Percentiles rank a stretch among this genome's conserved stretches.
phyloP scores from a whole-genome alignment of 768 basidiomycete genomes.

The Amanita rimosa region DNA sequence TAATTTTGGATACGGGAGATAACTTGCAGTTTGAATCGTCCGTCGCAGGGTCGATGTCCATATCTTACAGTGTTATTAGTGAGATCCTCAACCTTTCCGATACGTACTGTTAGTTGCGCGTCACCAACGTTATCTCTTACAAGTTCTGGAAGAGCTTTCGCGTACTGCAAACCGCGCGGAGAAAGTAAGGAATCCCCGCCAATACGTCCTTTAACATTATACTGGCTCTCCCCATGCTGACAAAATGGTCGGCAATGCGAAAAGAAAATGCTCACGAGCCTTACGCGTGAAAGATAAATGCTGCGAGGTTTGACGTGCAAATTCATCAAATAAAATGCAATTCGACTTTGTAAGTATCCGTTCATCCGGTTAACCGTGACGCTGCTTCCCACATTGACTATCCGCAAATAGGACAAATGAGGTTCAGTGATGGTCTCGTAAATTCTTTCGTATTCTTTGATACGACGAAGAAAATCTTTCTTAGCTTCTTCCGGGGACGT shows the following conservation, averaged over 20 bases:
- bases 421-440: slow-evolving; percentile 95
- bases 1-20: slow-evolving; percentile 78
- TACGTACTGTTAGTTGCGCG: slow-evolving; percentile 67
- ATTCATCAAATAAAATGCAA: slow-evolving; percentile 98
- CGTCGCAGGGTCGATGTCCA: slow-evolving; percentile 98
- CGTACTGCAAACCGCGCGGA: slow-evolving; percentile 74
- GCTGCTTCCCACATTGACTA: slow-evolving; percentile 87
- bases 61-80: slow-evolving; percentile 36
- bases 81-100: neutral
- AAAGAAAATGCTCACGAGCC: neutral
- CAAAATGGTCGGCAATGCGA: slow-evolving; percentile 4
- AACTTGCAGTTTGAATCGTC: slow-evolving; percentile 82
- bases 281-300: slow-evolving; percentile 91
- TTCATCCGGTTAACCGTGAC: slow-evolving; percentile 82
- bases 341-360: slow-evolving; percentile 92
- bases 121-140: slow-evolving; percentile 89
- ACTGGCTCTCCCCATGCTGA: slow-evolving; percentile 97
- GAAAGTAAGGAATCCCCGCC: slow-evolving; percentile 95
- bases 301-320: slow-evolving; percentile 92
- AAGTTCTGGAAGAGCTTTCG: slow-evolving; percentile 73
- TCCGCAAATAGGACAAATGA: slow-evolving; percentile 80
- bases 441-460: slow-evolving; percentile 86
- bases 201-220: slow-evolving; percentile 92
- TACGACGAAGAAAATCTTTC: slow-evolving; percentile 83
- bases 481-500: slow-evolving; percentile 78